Percentiles rank a stretch among this genome's conserved stretches.
phyloP scores from a whole-genome alignment of 495 filamentous ascomycete genomes.

The Podospora australis region DNA sequence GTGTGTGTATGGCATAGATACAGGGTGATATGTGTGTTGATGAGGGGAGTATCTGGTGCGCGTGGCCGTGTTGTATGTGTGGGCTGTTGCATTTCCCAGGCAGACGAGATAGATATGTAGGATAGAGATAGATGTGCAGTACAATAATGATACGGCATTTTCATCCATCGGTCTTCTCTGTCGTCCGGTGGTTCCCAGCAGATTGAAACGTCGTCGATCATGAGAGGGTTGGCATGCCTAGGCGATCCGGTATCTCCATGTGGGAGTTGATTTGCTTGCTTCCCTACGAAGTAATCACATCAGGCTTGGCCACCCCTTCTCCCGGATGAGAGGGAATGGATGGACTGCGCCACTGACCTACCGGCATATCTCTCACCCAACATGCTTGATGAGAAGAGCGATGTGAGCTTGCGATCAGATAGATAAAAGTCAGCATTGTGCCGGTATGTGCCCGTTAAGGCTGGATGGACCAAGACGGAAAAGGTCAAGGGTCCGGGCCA shows the following conservation, averaged over 20 bases:
- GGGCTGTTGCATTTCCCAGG: no score
- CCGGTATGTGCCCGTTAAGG: no score
- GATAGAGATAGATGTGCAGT: no score
- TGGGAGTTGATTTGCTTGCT: not conserved
- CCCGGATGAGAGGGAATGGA: no score
- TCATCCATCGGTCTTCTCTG: not conserved
- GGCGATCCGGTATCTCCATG: conserved; percentile 4
- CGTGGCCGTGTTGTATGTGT: no score
- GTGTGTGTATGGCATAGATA: not conserved
- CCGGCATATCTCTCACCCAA: conserved; percentile 6
- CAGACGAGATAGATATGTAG: no score
- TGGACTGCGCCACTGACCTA: not conserved
- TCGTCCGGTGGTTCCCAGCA: not conserved
- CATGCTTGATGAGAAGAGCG: conserved; percentile 1
- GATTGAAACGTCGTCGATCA: conserved; percentile 8
- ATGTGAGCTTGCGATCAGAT: not conserved
- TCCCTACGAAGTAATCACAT: not conserved
- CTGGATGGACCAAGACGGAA: not conserved
- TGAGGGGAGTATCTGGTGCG: no score
- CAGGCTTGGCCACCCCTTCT: no score
- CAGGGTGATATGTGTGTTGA: no score
- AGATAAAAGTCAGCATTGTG: no score
- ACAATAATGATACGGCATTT: no score
- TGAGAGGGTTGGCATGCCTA: not conserved
- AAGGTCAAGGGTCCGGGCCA: not conserved